A percentile compares a stretch with the other conserved stretches of the same genome.
Evolutionary conservation across 805 yeast genomes (phyloP).

Genomic region (Kodamaea laetipori): DNA sequence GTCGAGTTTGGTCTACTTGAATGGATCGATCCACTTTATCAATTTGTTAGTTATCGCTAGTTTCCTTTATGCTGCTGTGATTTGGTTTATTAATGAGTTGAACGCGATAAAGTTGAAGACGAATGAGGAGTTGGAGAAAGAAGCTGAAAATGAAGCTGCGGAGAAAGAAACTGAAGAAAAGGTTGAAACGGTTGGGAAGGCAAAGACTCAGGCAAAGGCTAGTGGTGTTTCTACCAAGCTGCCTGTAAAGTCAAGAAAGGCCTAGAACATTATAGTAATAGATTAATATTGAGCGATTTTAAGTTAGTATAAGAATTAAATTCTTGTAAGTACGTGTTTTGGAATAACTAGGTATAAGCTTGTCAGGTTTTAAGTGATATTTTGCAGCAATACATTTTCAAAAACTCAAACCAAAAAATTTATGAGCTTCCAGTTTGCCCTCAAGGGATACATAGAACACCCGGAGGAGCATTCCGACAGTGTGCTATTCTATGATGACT

Average conservation of each 20-base stretch:
- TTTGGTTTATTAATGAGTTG: constrained; percentile 86
- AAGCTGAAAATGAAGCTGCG: constrained; percentile 20
- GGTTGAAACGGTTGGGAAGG: neutral
- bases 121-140: constrained; percentile 41
- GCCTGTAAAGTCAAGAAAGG: constrained; percentile 16
- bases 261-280: constrained; percentile 1
- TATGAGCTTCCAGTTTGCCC: constrained; percentile 53
- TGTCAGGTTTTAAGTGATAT: too few relatives aligned
- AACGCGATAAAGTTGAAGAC: constrained; percentile 48
- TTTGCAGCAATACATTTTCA: neutral
- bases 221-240: constrained; percentile 8
- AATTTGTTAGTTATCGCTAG: constrained; percentile 58
- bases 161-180: constrained; percentile 7
- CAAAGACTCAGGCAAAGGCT: neutral
- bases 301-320: too few relatives aligned
- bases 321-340: too few relatives aligned
- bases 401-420: too few relatives aligned
- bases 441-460: constrained; percentile 48
- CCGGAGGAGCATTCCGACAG: constrained; percentile 42
- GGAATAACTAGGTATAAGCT: too few relatives aligned
- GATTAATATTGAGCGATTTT: neutral
- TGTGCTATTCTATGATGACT: constrained; percentile 51
- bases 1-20: constrained; percentile 55
- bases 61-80: constrained; percentile 73
- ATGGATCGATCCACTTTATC: constrained; percentile 67